Conservation (phyloP, 225 moss, liverwort and hornwort genomes). For the Asterella californica region DNA sequence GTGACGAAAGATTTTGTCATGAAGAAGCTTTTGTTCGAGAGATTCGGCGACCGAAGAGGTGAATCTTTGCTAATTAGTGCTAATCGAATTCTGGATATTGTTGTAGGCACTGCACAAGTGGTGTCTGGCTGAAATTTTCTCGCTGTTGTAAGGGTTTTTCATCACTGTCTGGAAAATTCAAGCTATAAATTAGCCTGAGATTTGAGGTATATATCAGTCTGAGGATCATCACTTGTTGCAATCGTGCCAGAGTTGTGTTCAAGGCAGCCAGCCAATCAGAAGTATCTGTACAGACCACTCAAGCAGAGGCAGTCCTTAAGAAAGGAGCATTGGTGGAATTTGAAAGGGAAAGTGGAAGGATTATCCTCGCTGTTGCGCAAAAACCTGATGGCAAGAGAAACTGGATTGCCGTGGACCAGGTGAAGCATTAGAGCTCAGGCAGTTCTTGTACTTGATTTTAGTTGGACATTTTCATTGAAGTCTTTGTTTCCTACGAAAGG, state of each 20-base stretch:
- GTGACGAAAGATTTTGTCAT: not conserved
- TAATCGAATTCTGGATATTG: not conserved
- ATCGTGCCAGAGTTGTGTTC: slow-evolving; percentile 17
- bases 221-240: not conserved
- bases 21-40: not conserved
- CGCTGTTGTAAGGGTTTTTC: not conserved
- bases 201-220: not conserved
- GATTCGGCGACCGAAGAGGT: slow-evolving; percentile 24
- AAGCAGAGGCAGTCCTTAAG: slow-evolving; percentile 46
- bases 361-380: slow-evolving; percentile 74
- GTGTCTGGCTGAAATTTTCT: no score
- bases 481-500: not conserved
- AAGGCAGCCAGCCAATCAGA: slow-evolving; percentile 18
- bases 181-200: not conserved
- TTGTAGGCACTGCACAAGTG: no score
- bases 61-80: not conserved
- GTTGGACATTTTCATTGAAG: not conserved
- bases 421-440: slow-evolving; percentile 12
- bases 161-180: not conserved
- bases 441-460: not conserved
- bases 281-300: slow-evolving; percentile 27
- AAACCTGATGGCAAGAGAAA: slow-evolving; percentile 84
- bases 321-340: slow-evolving; percentile 83
- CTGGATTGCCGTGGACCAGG: slow-evolving; percentile 91
- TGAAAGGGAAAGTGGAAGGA: slow-evolving; percentile 66